Evolutionary conservation across 805 yeast genomes (phyloP).

Genomic region (Candida cerambycidarum): DNA sequence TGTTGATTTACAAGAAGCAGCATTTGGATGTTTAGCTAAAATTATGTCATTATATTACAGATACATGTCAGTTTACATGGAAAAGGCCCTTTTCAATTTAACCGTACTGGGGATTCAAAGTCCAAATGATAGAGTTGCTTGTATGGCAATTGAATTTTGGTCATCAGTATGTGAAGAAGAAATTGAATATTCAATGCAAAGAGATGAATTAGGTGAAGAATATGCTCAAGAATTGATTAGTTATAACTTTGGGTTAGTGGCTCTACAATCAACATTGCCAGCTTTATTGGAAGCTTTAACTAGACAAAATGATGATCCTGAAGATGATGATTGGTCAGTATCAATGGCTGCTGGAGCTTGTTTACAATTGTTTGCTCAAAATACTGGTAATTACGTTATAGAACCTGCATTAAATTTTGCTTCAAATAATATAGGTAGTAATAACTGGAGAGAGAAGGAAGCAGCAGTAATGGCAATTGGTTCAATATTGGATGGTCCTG

Average conservation of each 20-base stretch:
- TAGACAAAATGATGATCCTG: constrained; percentile 88
- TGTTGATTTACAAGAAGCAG: constrained; percentile 83
- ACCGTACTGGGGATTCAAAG: constrained; percentile 93
- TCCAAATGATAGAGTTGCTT: constrained; percentile 78
- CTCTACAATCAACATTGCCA: constrained; percentile 84
- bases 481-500: constrained; percentile 93
- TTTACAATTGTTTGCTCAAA: constrained; percentile 88
- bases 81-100: constrained; percentile 86
- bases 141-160: constrained; percentile 99
- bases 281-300: constrained; percentile 76
- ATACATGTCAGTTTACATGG: constrained; percentile 94
- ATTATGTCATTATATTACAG: constrained; percentile 88
- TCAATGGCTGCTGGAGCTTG: constrained; percentile 99
- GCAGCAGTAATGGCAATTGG: constrained; percentile 99
- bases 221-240: constrained; percentile 45
- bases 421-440: constrained; percentile 58
- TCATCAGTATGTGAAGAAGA: constrained; percentile 99
- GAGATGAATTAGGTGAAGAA: constrained; percentile 48
- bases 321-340: constrained; percentile 96
- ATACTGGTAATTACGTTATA: constrained; percentile 82
- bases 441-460: constrained; percentile 82
- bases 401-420: constrained; percentile 85
- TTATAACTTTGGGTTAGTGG: constrained; percentile 82
- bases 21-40: constrained; percentile 91
- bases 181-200: constrained; percentile 70